phyloP scores from a whole-genome alignment of 345 rosid genomes.

The Anacardium occidentale region DNA sequence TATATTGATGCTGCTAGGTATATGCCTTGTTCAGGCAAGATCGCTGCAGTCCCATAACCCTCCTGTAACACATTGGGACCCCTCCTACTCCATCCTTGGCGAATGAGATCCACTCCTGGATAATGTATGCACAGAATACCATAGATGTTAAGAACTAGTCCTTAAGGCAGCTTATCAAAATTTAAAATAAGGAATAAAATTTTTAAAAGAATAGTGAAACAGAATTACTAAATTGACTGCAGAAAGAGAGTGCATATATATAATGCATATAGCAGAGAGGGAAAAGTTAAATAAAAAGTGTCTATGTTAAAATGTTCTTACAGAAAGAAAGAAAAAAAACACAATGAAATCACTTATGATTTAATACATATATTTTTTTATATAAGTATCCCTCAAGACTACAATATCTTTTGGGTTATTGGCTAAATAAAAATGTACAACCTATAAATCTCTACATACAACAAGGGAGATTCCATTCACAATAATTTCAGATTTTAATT shows the following conservation, averaged over 20 bases:
- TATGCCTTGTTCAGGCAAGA: conserved; percentile 98
- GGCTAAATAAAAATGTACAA: neutral
- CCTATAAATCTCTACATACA: neutral
- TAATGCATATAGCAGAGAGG: neutral
- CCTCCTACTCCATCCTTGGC: conserved; percentile 92
- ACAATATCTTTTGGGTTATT: neutral
- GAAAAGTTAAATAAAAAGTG: neutral
- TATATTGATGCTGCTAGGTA: conserved; percentile 93
- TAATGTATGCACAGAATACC: conserved; percentile 2
- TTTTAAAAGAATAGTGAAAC: neutral
- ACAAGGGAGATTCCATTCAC: neutral
- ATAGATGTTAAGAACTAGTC: conserved; percentile 1
- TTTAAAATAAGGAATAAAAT: neutral
- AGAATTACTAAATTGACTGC: neutral
- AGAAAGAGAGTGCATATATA: neutral
- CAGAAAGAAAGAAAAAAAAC: neutral
- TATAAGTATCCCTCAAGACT: neutral
- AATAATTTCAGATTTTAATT: neutral
- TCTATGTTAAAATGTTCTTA: neutral
- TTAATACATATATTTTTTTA: neutral
- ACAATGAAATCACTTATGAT: neutral
- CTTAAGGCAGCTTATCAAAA: conserved; percentile 9
- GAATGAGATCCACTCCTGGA: conserved; percentile 70
- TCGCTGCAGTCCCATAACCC: conserved; percentile 96
- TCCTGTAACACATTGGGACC: conserved; percentile 77